Evolutionary conservation across 2,329 filamentous ascomycete genomes (phyloP), one percentile per base, ranked within the genome.

Genomic region (Dothideomycetes sp.): DNA sequence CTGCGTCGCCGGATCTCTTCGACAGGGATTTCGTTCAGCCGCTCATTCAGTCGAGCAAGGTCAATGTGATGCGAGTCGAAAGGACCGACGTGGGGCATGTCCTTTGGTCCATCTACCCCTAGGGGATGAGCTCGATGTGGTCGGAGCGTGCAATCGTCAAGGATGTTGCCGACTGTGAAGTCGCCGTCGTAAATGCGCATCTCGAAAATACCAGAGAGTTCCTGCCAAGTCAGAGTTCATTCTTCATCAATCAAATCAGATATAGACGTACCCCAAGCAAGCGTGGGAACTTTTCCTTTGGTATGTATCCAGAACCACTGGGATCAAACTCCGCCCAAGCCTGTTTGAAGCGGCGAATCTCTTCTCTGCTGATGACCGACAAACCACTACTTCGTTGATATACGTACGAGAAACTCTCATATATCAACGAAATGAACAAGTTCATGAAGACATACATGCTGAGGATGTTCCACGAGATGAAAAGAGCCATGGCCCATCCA

Each of bases 371-470:
- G 53, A 98, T 82, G 46, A 84, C 82, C 5, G 84, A 86, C 52
- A 95, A 73, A n/a, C 87, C 86, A 55, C 84, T 94, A 46, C 89
- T 95, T 48, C 87, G 78, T 65, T 98, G 93, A 60, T 96, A 98
- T 48, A 98, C 91, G 56, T 98, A 98, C 60, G 87, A 94, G 71
- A 98, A 98, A 64, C 88, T 96, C 67, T 98, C 91, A 65, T 93
- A 98, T 52, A 98, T 98, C 59, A 98, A 78, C 34, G 91, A 98
- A 45, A 98, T 89, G 61, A 98, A 98, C 57, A 98, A 68, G 56
- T 89, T 95, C 57, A 96, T 89, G 56, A 98, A 98, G 55, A 98
- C 94, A 65, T 98, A 98, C 91, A 98, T 98, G 82, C 89, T 96
- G 63, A 98, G 74, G 54, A 98, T 89, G 67, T 98, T 98, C 91